phyloP scores from a whole-genome alignment of 2,329 filamentous ascomycete species.

The Stagonosporopsis chrysanthemi region DNA sequence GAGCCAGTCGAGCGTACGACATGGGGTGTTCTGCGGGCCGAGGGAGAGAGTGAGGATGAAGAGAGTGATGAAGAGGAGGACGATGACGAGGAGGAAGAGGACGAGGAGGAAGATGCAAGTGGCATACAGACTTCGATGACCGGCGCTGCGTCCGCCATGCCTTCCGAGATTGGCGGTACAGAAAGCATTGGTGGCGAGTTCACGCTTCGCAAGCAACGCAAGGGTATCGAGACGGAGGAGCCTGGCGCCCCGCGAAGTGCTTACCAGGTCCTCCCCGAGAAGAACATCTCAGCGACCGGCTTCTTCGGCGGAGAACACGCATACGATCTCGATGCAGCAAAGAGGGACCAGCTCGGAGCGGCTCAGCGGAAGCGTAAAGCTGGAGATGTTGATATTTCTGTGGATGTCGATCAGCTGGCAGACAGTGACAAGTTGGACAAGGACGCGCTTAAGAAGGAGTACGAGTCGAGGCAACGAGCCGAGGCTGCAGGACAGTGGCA shows the following conservation, averaged over 20 bases:
- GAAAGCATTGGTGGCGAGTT: slow-evolving; percentile 86
- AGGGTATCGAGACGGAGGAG: slow-evolving; percentile 87
- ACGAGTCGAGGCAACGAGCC: slow-evolving; percentile 74
- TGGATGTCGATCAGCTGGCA: slow-evolving; percentile 83
- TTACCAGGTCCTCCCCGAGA: slow-evolving; percentile 89
- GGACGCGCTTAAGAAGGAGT: slow-evolving; percentile 80
- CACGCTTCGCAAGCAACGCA: slow-evolving; percentile 83
- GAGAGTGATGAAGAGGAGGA: slow-evolving; percentile 65
- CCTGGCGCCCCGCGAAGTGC: slow-evolving; percentile 74
- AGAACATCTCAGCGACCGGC: slow-evolving; percentile 81
- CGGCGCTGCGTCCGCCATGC: slow-evolving; percentile 74
- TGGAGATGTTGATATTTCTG: slow-evolving; percentile 90
- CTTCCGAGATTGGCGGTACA: slow-evolving; percentile 78
- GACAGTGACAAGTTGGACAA: slow-evolving; percentile 80
- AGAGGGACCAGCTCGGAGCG: slow-evolving; percentile 74
- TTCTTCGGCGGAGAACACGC: slow-evolving; percentile 96
- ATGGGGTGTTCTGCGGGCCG: slow-evolving; percentile 90
- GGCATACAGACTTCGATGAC: slow-evolving; percentile 76
- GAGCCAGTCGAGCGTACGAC: slow-evolving; percentile 86
- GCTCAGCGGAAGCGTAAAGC: slow-evolving; percentile 86
- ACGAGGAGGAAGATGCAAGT: slow-evolving; percentile 67
- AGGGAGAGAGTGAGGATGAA: slow-evolving; percentile 74
- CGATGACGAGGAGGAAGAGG: slow-evolving; percentile 71
- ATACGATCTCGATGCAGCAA: slow-evolving; percentile 78
- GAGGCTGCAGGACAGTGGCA: slow-evolving; percentile 69